Base-by-base conservation (phyloP, 2,329 filamentous ascomycete species). In the Salinomyces thailandicus region DNA sequence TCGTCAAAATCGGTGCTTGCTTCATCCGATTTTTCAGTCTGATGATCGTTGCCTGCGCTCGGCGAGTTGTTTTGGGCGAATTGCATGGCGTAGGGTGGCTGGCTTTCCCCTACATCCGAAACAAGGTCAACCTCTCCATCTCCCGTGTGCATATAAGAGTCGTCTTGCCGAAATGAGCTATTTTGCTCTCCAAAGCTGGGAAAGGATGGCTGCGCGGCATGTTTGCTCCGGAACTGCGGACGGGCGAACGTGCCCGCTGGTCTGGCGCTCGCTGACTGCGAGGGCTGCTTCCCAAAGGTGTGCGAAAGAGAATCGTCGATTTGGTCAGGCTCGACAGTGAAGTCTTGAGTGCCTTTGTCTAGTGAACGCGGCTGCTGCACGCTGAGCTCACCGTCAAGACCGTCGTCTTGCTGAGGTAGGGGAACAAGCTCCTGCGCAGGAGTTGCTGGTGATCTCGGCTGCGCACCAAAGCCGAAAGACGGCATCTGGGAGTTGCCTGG, bases 11-110 rank as follows among this genome's bases (percentile, higher is more conserved):
- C 34, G n/a, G 26, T 31, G 22, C 26, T 11, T 12, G 30, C 36
- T 20, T 33, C 35, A 7, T 19, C 15, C 38, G 66, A 62, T 37
- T 66, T 63, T 9, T 64, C 60, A 5, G 64, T 60, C 26, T 65
- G 63, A 40, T 57, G 65, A 19, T 57, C 62, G 18, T 26, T 34
- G 1, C 13, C 18, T 27, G n/a, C n/a, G 19, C 24, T 8, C 5
- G 9, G 9, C n/a, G 22, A 8, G 9, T 9, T 8, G 22, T 22
- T 19, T 27, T 36, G 33, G 17, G 38, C 33, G 30, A 19, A 33
- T 5, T 22, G 16, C n/a, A 11, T 8, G 12, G 31, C 28, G 20
- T 36, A 29, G 12, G 27, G 17, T 5, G 29, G 13, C 29, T 33
- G 36, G 15, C 15, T 18, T 19, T 20, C 18, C 13, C 28, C 22